Evolutionary conservation across 257 asterid species (phyloP), one percentile per base, ranked within the genome.

Genomic region (Solanum microdontum): DNA sequence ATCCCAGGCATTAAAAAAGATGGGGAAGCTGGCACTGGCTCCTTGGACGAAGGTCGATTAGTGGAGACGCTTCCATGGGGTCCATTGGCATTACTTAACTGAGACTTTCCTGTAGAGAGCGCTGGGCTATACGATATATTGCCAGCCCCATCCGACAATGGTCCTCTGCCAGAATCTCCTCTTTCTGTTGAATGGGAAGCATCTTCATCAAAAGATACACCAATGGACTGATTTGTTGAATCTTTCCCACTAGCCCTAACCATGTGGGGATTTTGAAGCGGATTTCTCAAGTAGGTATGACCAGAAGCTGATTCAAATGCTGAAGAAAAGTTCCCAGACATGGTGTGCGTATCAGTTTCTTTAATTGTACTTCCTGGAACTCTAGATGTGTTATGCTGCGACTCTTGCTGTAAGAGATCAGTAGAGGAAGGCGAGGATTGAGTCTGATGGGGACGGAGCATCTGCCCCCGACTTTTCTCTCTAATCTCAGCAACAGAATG

Each of bases 201-300:
- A 87, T 74, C 73, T 75, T 89, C 82, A 77, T 80, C 91, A 39
- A 89, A 89, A 58, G 93, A 87, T 88, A 23, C 69, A 72, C 37
- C 77, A 58, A 28, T 39, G 32, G 72, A 48, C 84, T 86, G 88
- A 72, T 60, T 23, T 87, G 89, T 89, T n/a, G 90, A 89, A 60
- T 87, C 86, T 75, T 90, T 92, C 87, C 95, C 94, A 89, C 94
- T 88, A 79, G 86, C 89, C 87, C 91, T 87, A 72, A 89, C 82
- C 76, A 75, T 89, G 70, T 92, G 94, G 86, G 93, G 92, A 89
- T 89, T 87, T 87, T 90, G 95, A 89, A 91, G 88, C 40, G 91
- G 93, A 88, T 89, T 93, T 91, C 89, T 89, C 19, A 89, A 60
- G 87, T 88, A 87, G 13, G 91, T 91, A 87, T 86, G 86, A 85